A percentile compares a stretch with the other conserved stretches of the same genome.
Evolutionary conservation across 345 rosid genomes (phyloP).

Genomic region (Eucalyptus tenuipes): DNA sequence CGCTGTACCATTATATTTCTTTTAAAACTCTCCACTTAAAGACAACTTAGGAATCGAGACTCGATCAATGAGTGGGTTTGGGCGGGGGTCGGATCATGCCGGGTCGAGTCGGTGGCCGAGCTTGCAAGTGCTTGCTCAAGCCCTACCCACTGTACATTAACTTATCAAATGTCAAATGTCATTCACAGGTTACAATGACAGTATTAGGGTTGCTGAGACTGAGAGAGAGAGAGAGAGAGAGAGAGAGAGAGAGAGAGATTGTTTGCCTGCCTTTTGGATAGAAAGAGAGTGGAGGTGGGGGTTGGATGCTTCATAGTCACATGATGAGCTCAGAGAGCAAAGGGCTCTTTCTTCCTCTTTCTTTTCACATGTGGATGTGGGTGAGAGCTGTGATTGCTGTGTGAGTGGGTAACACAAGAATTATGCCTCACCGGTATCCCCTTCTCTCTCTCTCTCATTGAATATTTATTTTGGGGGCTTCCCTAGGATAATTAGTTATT

Average conservation of each 20-base stretch:
- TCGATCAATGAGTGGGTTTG: not conserved
- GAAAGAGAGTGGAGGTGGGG: not conserved
- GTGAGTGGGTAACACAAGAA: not conserved
- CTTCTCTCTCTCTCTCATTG: not conserved
- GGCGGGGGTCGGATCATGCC: not conserved
- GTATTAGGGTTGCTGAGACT: not conserved
- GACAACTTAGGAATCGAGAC: not conserved
- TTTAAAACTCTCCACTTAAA: not conserved
- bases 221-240: not conserved
- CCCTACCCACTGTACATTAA: not conserved
- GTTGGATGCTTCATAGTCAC: not conserved
- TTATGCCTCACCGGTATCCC: not conserved
- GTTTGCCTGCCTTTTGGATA: not conserved
- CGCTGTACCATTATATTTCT: not conserved
- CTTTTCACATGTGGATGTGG: not conserved
- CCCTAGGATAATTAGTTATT: not conserved
- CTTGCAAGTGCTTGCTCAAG: not conserved
- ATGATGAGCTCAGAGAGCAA: not conserved
- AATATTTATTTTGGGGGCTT: not conserved
- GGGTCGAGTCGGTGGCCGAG: not conserved
- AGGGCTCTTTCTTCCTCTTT: not conserved
- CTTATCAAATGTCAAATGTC: not conserved
- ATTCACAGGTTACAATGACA: not conserved
- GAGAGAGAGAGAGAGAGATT: not conserved
- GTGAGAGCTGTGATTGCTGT: not conserved